phyloP scores from a whole-genome alignment of 352 stramenopile genomes.

The Pythium periplocum region DNA sequence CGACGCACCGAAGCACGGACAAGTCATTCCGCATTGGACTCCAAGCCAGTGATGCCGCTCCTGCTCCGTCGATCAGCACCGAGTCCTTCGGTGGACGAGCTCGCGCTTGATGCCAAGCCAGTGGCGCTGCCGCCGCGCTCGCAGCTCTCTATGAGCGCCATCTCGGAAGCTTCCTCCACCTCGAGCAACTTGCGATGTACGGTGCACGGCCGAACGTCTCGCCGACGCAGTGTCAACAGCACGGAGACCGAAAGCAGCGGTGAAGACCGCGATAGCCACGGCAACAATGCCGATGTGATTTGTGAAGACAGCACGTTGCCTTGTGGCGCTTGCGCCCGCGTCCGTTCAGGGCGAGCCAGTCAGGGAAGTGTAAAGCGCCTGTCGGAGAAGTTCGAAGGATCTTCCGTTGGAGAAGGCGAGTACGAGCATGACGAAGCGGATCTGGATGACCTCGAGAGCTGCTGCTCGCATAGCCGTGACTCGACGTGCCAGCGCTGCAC shows the following conservation, averaged over 20 bases:
- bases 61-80: conserved; percentile 59
- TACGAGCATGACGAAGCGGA: conserved; percentile 33
- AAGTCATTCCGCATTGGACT: neutral
- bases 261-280: conserved; percentile 14
- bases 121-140: conserved; percentile 14
- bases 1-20: no score
- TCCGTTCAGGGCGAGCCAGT: conserved; percentile 6
- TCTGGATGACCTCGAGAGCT: conserved; percentile 29
- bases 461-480: conserved; percentile 31
- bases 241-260: conserved; percentile 18
- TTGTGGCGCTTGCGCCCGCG: conserved; percentile 8
- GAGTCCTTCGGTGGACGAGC: conserved; percentile 68
- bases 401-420: conserved; percentile 3
- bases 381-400: conserved; percentile 15
- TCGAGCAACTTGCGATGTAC: conserved; percentile 6
- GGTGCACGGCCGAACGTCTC: conserved; percentile 10
- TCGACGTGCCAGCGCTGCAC: conserved; percentile 17
- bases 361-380: conserved; percentile 22
- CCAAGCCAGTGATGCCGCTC: conserved; percentile 43
- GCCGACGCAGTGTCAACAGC: conserved; percentile 18
- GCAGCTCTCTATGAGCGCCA: conserved; percentile 10
- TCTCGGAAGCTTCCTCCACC: conserved; percentile 5
- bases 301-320: conserved; percentile 9
- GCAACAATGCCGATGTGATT: conserved; percentile 1
- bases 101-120: conserved; percentile 28